These are phyloP conservation scores for Bruguiera sexangula DNA, from an alignment of 345 rosid genomes.

Conservation along the genomic window DNA sequence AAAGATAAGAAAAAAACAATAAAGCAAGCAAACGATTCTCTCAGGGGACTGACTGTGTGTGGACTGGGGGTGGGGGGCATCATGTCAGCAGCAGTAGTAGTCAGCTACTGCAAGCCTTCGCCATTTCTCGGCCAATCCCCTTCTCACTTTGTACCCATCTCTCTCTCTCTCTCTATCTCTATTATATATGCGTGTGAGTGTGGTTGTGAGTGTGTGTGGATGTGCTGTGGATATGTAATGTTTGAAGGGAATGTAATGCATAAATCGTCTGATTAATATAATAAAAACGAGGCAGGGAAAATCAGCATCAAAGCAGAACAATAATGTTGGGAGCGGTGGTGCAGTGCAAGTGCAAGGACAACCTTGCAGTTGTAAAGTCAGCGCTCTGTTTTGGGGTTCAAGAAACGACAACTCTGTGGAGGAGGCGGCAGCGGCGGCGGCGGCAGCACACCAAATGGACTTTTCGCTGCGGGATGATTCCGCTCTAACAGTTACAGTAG, in stretches of 20 bases:
- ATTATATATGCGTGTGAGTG: not conserved
- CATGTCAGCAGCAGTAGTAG: slow-evolving; percentile 51
- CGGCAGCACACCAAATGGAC: slow-evolving; percentile 34
- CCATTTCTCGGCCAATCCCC: slow-evolving; percentile 42
- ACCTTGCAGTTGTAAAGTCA: slow-evolving; percentile 17
- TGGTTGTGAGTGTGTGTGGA: not conserved
- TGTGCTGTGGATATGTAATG: too few relatives aligned
- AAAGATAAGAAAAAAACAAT: too few relatives aligned
- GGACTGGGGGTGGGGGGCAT: slow-evolving; percentile 27
- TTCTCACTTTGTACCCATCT: slow-evolving; percentile 32
- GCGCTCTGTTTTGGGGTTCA: slow-evolving; percentile 76
- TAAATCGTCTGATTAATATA: not conserved
- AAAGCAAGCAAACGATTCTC: too few relatives aligned
- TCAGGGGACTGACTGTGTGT: not conserved
- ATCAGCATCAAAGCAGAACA: slow-evolving; percentile 16
- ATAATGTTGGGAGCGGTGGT: slow-evolving; percentile 18
- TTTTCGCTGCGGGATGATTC: slow-evolving; percentile 43
- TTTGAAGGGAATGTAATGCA: not conserved
- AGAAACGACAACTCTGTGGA: slow-evolving; percentile 47
- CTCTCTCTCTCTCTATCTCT: not conserved
- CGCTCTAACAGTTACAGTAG: slow-evolving; percentile 32
- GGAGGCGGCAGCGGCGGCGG: not conserved
- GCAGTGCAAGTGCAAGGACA: slow-evolving; percentile 5
- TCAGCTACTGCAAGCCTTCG: slow-evolving; percentile 50
- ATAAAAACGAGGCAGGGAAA: slow-evolving; percentile 42